Base-by-base conservation (phyloP, 305 asterid genomes). In the Fraxinus sp. region DNA sequence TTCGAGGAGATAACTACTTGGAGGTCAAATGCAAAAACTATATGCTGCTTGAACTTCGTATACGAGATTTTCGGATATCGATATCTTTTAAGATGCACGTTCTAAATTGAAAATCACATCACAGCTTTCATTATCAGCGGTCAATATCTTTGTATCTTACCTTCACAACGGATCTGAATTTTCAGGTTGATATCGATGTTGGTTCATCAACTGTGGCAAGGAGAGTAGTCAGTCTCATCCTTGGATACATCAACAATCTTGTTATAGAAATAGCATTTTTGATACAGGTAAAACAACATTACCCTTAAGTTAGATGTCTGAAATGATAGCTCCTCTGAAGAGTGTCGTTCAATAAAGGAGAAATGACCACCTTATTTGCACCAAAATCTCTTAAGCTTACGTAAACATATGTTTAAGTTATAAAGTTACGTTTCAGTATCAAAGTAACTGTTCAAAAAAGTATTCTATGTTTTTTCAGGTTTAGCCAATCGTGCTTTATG, bases 121-220 rank as follows among this genome's bases (percentile, higher is more conserved):
- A 11, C 24, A 14, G 4, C 35, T 71, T 64, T 32, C 76, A 71
- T 71, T 14, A 32, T 28, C 18, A 28, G 22, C 8, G 10, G 22
- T 32, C 76, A 71, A 7, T 49, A 49, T 62, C 6, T 77, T 26
- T 66, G 18, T 8, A 9, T 81, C 64, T 55, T 20, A n/a, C 16
- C 20, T 64, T 81, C 8, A 37, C 24, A 62, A 14, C 37, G 74
- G 33, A 44, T 55, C 75, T 24, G 78, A 55, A 73, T 76, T 86
- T 86, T 82, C 90, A 93, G 95, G 81, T 91, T 49, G 94, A 81
- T 66, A 74, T 93, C 14, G 92, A 93, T 82, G 95, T 91, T 72
- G 97, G 95, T 37, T 91, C 95, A 64, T 91, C 95, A 11, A 90
- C 92, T 13, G 92, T 91, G 74, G 97, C 97, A 8, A 85, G 95